Evolutionary conservation across 1,284 basidiomycete species (phyloP).

Genomic region (Cryptococcus sp.): DNA sequence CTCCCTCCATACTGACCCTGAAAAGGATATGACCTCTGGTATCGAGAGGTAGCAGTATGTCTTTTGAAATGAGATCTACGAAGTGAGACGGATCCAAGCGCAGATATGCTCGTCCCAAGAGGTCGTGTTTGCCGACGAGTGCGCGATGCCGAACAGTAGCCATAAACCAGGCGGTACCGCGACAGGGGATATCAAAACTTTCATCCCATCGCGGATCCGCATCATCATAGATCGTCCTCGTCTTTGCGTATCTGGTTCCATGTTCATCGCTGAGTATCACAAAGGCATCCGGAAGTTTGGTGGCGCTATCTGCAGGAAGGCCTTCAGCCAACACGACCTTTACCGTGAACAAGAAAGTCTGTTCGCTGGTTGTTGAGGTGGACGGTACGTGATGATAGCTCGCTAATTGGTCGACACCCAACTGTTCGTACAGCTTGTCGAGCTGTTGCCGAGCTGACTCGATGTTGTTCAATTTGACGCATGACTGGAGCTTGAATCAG

Average conservation of each 20-base stretch:
- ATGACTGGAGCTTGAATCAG: conserved; percentile 61
- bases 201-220: conserved; percentile 94
- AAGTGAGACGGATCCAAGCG: conserved; percentile 88
- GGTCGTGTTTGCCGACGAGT: conserved; percentile 84
- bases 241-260: conserved; percentile 89
- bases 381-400: conserved; percentile 60
- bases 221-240: conserved; percentile 91
- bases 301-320: conserved; percentile 70
- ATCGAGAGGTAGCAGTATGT: conserved; percentile 88
- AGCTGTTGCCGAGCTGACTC: conserved; percentile 86
- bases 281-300: conserved; percentile 71
- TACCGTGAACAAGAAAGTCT: conserved; percentile 85
- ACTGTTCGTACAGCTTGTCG: conserved; percentile 89
- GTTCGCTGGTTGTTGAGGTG: conserved; percentile 37
- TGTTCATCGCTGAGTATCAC: conserved; percentile 91
- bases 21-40: conserved; percentile 76
- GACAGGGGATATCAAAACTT: conserved; percentile 88
- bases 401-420: conserved; percentile 86
- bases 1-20: conserved; percentile 96
- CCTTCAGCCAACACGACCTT: conserved; percentile 90
- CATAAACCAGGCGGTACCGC: conserved; percentile 86
- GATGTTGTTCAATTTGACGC: conserved; percentile 97
- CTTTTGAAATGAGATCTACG: conserved; percentile 85
- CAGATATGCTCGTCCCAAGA: conserved; percentile 87
- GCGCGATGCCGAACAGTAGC: conserved; percentile 89